Evolutionary conservation across 2,329 filamentous ascomycete species (phyloP).

Genomic region (Colletotrichum costaricense): DNA sequence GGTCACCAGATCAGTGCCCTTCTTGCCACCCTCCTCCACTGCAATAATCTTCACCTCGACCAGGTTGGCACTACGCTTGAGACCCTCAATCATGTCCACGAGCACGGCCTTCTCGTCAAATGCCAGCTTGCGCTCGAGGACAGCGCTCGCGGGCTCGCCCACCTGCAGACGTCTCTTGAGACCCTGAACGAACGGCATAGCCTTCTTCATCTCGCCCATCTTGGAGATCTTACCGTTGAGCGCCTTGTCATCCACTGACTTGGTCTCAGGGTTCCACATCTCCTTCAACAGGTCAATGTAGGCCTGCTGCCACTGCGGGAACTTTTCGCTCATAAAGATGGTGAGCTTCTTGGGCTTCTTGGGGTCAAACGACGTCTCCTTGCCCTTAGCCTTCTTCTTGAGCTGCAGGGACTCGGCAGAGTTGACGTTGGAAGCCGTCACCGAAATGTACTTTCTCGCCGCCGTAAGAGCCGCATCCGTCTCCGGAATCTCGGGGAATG

Average conservation of each 20-base stretch:
- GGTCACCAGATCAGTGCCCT: constrained; percentile 65
- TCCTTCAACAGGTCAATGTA: constrained; percentile 84
- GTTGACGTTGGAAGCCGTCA: constrained; percentile 82
- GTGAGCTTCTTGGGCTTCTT: constrained; percentile 92
- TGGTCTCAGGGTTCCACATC: constrained; percentile 70
- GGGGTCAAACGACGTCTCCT: constrained; percentile 85
- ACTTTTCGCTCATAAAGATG: constrained; percentile 83
- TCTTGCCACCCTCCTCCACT: constrained; percentile 78
- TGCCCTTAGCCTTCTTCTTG: constrained; percentile 95
- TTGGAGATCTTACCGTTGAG: constrained; percentile 84
- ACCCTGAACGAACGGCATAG: constrained; percentile 93
- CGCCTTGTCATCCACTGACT: constrained; percentile 81
- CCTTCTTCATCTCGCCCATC: constrained; percentile 92
- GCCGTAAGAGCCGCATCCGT: constrained; percentile 77
- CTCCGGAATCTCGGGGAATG: constrained; percentile 77
- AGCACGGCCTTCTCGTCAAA: constrained; percentile 88
- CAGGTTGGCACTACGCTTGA: constrained; percentile 81
- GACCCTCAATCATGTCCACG: constrained; percentile 79
- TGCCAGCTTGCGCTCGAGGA: constrained; percentile 85
- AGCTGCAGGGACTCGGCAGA: constrained; percentile 84
- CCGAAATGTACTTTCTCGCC: constrained; percentile 83
- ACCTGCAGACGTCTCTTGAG: constrained; percentile 85
- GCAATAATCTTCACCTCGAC: constrained; percentile 77
- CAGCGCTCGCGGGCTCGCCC: constrained; percentile 73
- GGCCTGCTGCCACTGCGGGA: constrained; percentile 91